Evolutionary conservation across 2,329 filamentous ascomycete genomes (phyloP).

Genomic region (Tolypocladium paradoxum): DNA sequence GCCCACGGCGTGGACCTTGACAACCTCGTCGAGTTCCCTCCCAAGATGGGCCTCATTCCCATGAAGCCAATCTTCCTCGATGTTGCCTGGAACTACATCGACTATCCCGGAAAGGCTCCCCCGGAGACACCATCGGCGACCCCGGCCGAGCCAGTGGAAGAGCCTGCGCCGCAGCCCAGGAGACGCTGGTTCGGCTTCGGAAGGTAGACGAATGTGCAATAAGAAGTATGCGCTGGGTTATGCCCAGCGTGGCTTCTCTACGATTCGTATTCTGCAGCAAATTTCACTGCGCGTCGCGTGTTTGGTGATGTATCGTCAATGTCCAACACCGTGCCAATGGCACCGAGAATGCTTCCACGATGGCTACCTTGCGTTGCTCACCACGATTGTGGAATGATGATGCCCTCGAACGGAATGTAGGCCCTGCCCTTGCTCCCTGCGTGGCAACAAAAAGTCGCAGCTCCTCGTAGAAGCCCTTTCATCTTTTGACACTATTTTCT

Average conservation of each 20-base stretch:
- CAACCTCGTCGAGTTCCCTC: constrained; percentile 80
- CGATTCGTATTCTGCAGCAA: not conserved
- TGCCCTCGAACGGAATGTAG: not conserved
- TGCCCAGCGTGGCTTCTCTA: not conserved
- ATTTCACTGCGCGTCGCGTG: not conserved
- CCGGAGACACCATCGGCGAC: constrained; percentile 18
- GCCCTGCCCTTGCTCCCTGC: not conserved
- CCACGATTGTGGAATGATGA: not conserved
- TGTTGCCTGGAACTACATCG: constrained; percentile 94
- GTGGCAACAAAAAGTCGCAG: not conserved
- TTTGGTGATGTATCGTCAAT: not conserved
- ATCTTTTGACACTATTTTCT: not conserved
- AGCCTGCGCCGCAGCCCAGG: constrained; percentile 34
- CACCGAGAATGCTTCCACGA: not conserved
- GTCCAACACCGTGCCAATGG: not conserved
- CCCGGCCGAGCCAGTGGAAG: constrained; percentile 26
- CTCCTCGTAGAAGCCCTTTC: not conserved
- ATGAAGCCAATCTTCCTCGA: constrained; percentile 95
- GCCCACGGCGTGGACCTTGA: constrained; percentile 58
- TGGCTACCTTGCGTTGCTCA: not conserved
- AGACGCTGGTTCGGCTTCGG: constrained; percentile 72
- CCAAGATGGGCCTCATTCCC: constrained; percentile 69
- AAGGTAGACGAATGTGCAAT: constrained; percentile 17
- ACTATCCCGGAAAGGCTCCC: constrained; percentile 60
- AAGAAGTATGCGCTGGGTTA: no score